Percentiles rank a stretch among this genome's conserved stretches.
Evolutionary conservation across 2,329 filamentous ascomycete genomes (phyloP).

Genomic region (Myotisia sp.): DNA sequence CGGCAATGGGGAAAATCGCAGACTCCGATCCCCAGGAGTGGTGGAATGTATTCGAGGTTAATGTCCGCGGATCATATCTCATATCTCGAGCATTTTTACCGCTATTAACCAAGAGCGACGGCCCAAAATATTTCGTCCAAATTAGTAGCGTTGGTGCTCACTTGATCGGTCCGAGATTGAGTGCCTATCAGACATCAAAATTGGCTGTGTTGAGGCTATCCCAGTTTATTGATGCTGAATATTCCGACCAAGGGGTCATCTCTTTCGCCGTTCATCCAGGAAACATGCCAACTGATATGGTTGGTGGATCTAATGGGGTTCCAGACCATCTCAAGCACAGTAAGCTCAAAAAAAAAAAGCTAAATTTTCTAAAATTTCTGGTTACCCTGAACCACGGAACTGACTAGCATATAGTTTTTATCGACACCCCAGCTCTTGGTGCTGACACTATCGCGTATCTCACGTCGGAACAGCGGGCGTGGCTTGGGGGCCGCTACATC

Average conservation of each 20-base stretch:
- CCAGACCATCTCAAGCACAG: slow-evolving; percentile 2
- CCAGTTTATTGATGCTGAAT: slow-evolving; percentile 37
- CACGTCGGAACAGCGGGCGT: slow-evolving; percentile 15
- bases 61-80: slow-evolving; percentile 36
- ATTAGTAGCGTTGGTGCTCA: slow-evolving; percentile 32
- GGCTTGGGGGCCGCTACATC: slow-evolving; percentile 17
- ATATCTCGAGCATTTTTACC: slow-evolving; percentile 35
- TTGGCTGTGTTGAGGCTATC: slow-evolving; percentile 37
- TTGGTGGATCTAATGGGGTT: slow-evolving; percentile 17
- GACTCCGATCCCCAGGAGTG: slow-evolving; percentile 26
- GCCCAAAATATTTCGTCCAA: slow-evolving; percentile 34
- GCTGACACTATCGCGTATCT: slow-evolving; percentile 30
- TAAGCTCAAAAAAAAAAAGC: neutral
- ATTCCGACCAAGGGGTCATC: slow-evolving; percentile 30
- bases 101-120: slow-evolving; percentile 19
- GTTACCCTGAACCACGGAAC: slow-evolving; percentile 8
- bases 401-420: slow-evolving; percentile 10
- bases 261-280: slow-evolving; percentile 31
- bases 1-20: slow-evolving; percentile 16
- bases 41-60: slow-evolving; percentile 35
- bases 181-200: slow-evolving; percentile 37
- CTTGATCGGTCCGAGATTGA: slow-evolving; percentile 22
- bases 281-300: slow-evolving; percentile 27
- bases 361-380: slow-evolving; percentile 1
- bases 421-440: slow-evolving; percentile 27